A percentile compares a stretch with the other conserved stretches of the same genome.
phyloP scores from a whole-genome alignment of 2,329 filamentous ascomycete genomes.

The Coniochaeta sp. region DNA sequence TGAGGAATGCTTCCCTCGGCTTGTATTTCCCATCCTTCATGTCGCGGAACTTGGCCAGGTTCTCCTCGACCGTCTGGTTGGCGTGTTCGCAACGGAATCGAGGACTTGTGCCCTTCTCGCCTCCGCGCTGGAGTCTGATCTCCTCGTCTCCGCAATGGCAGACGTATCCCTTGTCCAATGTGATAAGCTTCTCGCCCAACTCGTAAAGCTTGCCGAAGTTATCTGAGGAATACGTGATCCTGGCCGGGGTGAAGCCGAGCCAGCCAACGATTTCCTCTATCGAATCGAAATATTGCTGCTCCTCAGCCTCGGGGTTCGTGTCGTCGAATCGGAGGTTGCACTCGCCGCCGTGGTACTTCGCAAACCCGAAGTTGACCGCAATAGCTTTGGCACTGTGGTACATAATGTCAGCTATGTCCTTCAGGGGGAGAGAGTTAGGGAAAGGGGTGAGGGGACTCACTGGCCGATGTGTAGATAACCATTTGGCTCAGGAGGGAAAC shows the following conservation, averaged over 20 bases:
- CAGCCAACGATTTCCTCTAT: slow-evolving; percentile 84
- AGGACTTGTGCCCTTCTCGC: slow-evolving; percentile 59
- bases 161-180: slow-evolving; percentile 67
- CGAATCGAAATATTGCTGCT: slow-evolving; percentile 82
- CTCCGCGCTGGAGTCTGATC: slow-evolving; percentile 81
- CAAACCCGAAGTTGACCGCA: slow-evolving; percentile 93
- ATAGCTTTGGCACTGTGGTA: slow-evolving; percentile 94
- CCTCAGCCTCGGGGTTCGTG: slow-evolving; percentile 90
- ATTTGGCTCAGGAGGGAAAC: slow-evolving; percentile 84
- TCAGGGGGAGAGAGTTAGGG: no score
- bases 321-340: slow-evolving; percentile 70
- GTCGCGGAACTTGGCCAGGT: slow-evolving; percentile 73
- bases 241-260: slow-evolving; percentile 44
- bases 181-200: slow-evolving; percentile 77
- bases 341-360: slow-evolving; percentile 71
- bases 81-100: slow-evolving; percentile 79
- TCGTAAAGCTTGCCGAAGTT: slow-evolving; percentile 86
- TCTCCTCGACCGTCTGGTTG: slow-evolving; percentile 65
- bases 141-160: slow-evolving; percentile 81
- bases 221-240: slow-evolving; percentile 81
- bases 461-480: slow-evolving; percentile 56
- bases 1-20: slow-evolving; percentile 72
- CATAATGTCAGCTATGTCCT: no score
- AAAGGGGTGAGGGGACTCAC: no score
- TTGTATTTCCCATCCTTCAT: slow-evolving; percentile 92